Base-by-base conservation (phyloP, 2,329 filamentous ascomycete species). In the Paraconiothyrium sp. region DNA sequence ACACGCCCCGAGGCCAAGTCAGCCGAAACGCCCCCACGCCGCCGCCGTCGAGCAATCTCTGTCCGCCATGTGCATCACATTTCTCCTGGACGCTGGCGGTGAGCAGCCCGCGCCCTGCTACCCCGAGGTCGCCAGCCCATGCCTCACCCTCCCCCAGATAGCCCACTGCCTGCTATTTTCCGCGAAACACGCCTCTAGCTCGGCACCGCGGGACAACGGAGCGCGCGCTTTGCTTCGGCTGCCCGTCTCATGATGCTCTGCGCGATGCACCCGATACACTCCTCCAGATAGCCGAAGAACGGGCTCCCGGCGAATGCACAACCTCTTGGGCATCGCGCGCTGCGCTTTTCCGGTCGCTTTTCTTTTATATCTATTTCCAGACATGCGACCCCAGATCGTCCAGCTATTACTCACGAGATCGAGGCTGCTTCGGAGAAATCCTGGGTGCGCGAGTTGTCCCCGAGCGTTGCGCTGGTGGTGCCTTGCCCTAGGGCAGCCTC, bases 211-310 rank as follows among this genome's bases (percentile, higher is more conserved):
- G 65, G 59, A 61, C 43, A 65, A 64, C 54, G 59, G 63, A 57
- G 22, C 54, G 59, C 70, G 71, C 70, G 71, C 66, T 72, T 73
- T 73, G 67, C 70, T 69, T 72, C 71, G 71, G 71, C 67, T 57
- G 47, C 20, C 57, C 62, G 37, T 44, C 37, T 30, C 51, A 54
- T 32, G 37, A 52, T 44, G 13, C 16, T 22, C 47, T 49, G 47
- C 27, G n/a, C 10, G n/a, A 30, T 35, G 13, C 50, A 10, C 50
- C 32, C 10, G n/a, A 30, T 35, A 24, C 50, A 10, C 50, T 32
- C 11, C 1, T 30, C 20, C 30, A 46, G 37, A 54, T 65, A 69
- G 61, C 65, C 68, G 67, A 69, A 41, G 14, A 41, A 60, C 57
- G 61, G 59, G 47, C 22, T 7, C 22, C 10, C 24, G 34, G 37